These are phyloP conservation scores for Pyricularia pennisetigena DNA, from an alignment of 2,329 filamentous ascomycete species.

Conservation along the genomic window DNA sequence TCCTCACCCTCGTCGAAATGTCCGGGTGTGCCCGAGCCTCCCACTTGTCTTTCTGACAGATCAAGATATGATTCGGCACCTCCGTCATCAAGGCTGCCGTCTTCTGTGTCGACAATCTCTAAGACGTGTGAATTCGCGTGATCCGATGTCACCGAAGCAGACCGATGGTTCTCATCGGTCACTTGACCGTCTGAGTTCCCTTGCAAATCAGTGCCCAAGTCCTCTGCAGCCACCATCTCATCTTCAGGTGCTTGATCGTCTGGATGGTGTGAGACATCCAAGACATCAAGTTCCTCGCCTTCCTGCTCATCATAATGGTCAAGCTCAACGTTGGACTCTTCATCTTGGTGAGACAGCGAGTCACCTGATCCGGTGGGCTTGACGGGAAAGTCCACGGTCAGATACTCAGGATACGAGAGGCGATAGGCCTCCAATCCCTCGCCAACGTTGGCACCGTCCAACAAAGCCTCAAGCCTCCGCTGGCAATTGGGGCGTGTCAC, in stretches of 20 bases:
- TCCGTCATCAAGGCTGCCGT: not conserved
- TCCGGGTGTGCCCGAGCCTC: not conserved
- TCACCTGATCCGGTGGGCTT: not conserved
- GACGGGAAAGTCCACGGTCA: not conserved
- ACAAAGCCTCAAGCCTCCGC: slow-evolving; percentile 12
- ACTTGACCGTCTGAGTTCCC: slow-evolving; percentile 4
- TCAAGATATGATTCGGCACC: not conserved
- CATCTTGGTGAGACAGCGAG: not conserved
- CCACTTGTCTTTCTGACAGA: not conserved
- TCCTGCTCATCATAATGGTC: not conserved
- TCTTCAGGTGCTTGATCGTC: not conserved
- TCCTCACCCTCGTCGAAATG: not conserved
- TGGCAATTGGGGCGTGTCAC: slow-evolving; percentile 13
- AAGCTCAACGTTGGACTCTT: not conserved
- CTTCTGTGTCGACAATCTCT: not conserved
- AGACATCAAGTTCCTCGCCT: not conserved
- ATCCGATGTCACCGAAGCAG: not conserved
- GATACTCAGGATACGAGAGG: not conserved
- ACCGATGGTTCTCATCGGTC: slow-evolving; percentile 1
- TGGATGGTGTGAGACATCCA: not conserved
- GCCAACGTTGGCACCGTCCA: slow-evolving; percentile 11
- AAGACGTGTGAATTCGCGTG: not conserved
- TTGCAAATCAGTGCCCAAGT: slow-evolving; percentile 5
- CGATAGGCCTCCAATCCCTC: slow-evolving; percentile 10
- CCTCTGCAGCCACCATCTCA: slow-evolving; percentile 6